Evolutionary conservation across 495 filamentous ascomycete species (phyloP).

Genomic region (Xylaria flabelliformis): DNA sequence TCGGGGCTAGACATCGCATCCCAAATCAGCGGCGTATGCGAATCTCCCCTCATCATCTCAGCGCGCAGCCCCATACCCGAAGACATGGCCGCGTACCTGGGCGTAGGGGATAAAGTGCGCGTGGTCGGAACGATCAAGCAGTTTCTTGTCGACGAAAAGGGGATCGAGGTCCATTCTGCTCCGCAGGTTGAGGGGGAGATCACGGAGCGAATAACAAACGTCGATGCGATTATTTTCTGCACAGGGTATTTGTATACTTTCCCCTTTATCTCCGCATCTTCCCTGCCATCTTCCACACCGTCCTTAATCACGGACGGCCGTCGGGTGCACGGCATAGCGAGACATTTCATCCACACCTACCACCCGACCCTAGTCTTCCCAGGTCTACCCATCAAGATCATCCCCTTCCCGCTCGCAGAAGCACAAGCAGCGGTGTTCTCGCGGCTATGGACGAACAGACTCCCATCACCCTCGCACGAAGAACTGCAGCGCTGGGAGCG

Average conservation of each 20-base stretch:
- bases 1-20: constrained; percentile 81
- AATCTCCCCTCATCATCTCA: constrained; percentile 50
- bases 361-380: constrained; percentile 82
- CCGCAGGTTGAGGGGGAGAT: neutral
- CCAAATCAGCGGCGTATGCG: constrained; percentile 66
- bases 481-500: constrained; percentile 71
- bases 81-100: constrained; percentile 39
- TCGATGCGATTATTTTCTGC: constrained; percentile 74
- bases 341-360: constrained; percentile 77
- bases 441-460: constrained; percentile 71
- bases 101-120: constrained; percentile 32
- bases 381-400: constrained; percentile 75
- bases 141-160: constrained; percentile 46
- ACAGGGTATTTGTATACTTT: constrained; percentile 77
- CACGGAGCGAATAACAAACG: constrained; percentile 50
- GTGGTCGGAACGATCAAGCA: constrained; percentile 51
- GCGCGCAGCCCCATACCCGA: constrained; percentile 45
- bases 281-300: constrained; percentile 56
- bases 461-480: constrained; percentile 63
- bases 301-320: constrained; percentile 60
- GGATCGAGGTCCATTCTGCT: constrained; percentile 41
- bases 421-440: constrained; percentile 80
- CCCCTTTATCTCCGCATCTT: constrained; percentile 75
- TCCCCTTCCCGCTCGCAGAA: constrained; percentile 82
- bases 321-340: constrained; percentile 71